Evolutionary conservation across 441 rosid species (phyloP).

Genomic region (Brassica balearica): DNA sequence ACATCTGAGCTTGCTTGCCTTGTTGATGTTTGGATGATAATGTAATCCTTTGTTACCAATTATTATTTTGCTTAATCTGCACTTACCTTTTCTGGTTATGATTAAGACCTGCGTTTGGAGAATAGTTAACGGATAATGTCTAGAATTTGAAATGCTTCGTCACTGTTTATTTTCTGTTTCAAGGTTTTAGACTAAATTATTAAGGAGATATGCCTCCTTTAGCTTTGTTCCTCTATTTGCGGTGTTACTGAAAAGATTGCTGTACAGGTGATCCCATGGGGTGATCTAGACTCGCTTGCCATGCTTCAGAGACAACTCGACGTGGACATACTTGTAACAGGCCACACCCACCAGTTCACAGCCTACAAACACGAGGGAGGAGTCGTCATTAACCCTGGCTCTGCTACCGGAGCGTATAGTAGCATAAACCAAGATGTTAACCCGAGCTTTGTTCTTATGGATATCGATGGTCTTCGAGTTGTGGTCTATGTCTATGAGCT

Average conservation of each 20-base stretch:
- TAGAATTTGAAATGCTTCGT: conserved; percentile 1
- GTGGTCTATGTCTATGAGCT: conserved; percentile 96
- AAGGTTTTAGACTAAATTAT: not conserved
- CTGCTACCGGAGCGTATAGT: conserved; percentile 96
- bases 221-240: not conserved
- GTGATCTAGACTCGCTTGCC: conserved; percentile 89
- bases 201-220: conserved; percentile 10
- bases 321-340: conserved; percentile 92
- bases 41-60: not conserved
- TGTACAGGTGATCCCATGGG: conserved; percentile 91
- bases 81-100: not conserved
- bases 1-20: conserved; percentile 16
- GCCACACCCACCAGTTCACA: conserved; percentile 94
- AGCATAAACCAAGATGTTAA: conserved; percentile 85
- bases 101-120: not conserved
- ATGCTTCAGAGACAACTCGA: conserved; percentile 96
- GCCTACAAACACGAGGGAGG: conserved; percentile 98
- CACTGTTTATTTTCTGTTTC: not conserved
- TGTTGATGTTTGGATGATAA: conserved; percentile 8
- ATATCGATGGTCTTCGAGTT: conserved; percentile 88
- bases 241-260: conserved; percentile 1
- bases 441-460: conserved; percentile 97
- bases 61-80: not conserved
- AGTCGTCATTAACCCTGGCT: conserved; percentile 93
- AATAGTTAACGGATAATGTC: not conserved